These are phyloP conservation scores for Cubamyces sp. DNA, from an alignment of 768 basidiomycete species.

Conservation along the genomic window DNA sequence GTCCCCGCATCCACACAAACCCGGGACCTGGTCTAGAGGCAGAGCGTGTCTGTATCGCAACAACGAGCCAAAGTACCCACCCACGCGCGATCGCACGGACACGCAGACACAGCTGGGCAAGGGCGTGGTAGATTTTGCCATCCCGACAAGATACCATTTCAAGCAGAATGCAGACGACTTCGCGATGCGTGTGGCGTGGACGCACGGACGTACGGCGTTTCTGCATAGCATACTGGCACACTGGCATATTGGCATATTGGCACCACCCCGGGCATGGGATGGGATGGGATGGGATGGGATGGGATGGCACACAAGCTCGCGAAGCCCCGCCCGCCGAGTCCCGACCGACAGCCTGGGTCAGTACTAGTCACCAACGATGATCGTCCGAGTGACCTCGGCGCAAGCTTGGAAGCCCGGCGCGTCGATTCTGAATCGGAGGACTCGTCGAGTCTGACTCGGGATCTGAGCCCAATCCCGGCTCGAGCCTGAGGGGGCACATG, in stretches of 20 bases:
- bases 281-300: no score
- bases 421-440: not conserved
- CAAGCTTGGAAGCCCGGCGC: not conserved
- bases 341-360: no score
- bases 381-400: not conserved
- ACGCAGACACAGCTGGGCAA: not conserved
- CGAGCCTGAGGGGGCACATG: no score
- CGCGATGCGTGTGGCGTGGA: not conserved
- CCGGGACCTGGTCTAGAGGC: not conserved
- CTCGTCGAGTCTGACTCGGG: no score
- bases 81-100: not conserved
- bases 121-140: not conserved
- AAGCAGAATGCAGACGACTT: not conserved
- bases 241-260: no score
- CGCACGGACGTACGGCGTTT: not conserved
- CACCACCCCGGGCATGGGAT: no score
- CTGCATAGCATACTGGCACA: not conserved
- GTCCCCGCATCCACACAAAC: not conserved
- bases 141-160: conserved; percentile 15
- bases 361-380: no score
- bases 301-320: no score
- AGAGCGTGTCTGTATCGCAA: not conserved
- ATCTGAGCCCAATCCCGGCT: no score
- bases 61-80: no score
- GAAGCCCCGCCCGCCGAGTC: no score